phyloP scores from a whole-genome alignment of 2,329 filamentous ascomycete genomes.

The Talaromyces rugulosus region DNA sequence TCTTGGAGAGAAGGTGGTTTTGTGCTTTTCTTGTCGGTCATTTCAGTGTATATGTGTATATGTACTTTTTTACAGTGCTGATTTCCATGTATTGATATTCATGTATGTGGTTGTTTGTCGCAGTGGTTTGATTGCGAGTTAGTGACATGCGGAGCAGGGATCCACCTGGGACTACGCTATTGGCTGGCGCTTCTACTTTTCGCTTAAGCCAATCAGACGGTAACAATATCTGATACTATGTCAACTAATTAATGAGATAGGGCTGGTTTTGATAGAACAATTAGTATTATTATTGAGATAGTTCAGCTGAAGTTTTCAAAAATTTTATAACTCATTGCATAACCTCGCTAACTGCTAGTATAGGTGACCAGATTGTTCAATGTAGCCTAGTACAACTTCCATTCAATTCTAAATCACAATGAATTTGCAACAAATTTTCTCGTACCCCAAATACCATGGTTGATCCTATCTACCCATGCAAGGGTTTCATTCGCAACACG shows the following conservation, averaged over 20 bases:
- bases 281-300: no score
- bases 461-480: neutral
- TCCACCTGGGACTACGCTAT: neutral
- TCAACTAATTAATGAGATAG: no score
- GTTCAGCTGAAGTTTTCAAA: no score
- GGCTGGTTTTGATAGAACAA: no score
- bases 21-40: neutral
- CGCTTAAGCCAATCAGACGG: neutral
- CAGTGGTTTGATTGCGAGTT: no score
- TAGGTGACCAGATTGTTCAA: no score
- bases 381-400: neutral
- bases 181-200: neutral
- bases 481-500: conserved; percentile 45
- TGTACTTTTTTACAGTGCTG: neutral
- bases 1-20: conserved; percentile 2
- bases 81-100: neutral
- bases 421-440: neutral
- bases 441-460: neutral
- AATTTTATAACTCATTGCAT: no score
- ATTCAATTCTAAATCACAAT: neutral
- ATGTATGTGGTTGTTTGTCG: neutral
- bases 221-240: neutral
- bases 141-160: neutral
- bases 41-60: neutral
- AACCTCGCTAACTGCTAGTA: no score